A percentile compares a stretch with the other conserved stretches of the same genome.
Conservation (phyloP, 2,329 filamentous ascomycete species). For the Colletotrichum filicis region DNA sequence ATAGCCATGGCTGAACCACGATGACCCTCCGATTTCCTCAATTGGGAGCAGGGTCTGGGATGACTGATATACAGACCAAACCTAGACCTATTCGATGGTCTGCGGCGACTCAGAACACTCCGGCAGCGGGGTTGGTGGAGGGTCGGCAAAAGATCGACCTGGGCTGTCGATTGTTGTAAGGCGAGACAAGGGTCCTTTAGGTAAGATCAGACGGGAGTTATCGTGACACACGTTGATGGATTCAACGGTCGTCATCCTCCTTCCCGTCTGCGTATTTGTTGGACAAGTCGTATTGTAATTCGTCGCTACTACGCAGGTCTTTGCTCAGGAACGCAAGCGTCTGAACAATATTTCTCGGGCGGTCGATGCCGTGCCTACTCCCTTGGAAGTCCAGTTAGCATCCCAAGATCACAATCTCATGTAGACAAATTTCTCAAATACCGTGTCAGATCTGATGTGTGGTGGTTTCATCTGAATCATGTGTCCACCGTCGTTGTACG, state of each 20-base stretch:
- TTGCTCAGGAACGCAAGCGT: not conserved
- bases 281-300: not conserved
- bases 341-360: not conserved
- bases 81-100: not conserved
- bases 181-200: conserved; percentile 4
- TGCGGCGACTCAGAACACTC: not conserved
- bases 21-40: not conserved
- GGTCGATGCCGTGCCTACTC: not conserved
- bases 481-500: not conserved
- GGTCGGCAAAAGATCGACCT: conserved; percentile 19
- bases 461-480: conserved; percentile 25
- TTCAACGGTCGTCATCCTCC: not conserved
- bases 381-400: not conserved
- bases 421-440: conserved; percentile 3
- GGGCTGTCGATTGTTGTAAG: not conserved
- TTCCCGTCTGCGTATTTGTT: not conserved
- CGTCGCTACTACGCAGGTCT: not conserved
- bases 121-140: conserved; percentile 10
- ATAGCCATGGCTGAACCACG: not conserved
- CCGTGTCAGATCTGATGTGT: conserved; percentile 9
- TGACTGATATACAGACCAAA: not conserved
- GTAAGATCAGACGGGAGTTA: conserved; percentile 15
- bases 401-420: not conserved
- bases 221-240: not conserved
- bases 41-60: not conserved